A percentile compares a stretch with the other conserved stretches of the same genome.
Conservation (phyloP, 257 asterid species). For the Solanum chmielewskii region DNA sequence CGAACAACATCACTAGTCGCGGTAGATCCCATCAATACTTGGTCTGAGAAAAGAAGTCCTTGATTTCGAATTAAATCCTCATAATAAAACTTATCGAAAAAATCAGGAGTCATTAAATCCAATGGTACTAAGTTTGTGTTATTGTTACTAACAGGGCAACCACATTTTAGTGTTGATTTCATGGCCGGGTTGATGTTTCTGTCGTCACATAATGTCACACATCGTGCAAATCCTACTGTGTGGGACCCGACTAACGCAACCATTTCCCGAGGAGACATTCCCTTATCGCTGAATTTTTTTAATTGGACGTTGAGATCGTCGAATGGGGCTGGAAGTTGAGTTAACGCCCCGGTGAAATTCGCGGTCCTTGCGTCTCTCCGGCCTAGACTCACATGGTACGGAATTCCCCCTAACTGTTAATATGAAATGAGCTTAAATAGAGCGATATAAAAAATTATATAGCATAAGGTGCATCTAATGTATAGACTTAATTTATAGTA, state of each 20-base stretch:
- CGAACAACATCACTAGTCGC: background rate
- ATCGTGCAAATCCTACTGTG: background rate
- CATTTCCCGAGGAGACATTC: background rate
- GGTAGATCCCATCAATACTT: background rate
- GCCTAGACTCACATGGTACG: background rate
- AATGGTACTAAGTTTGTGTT: background rate
- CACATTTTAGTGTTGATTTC: background rate
- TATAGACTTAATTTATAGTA: background rate
- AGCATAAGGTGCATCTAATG: background rate
- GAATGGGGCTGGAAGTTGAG: slow-evolving; percentile 1
- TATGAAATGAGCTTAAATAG: background rate
- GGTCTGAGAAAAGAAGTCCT: background rate
- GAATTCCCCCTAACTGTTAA: background rate
- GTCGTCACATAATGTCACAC: background rate
- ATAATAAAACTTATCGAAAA: background rate
- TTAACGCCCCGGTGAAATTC: background rate
- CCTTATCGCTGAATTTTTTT: background rate
- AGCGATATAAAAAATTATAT: background rate
- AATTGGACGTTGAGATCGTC: background rate
- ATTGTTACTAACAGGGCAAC: background rate
- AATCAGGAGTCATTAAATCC: background rate
- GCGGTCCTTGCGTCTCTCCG: background rate
- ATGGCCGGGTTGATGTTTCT: background rate
- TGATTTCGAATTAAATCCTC: background rate
- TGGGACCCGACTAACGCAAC: background rate